Evolutionary conservation across 1,284 basidiomycete species (phyloP), one percentile per base, ranked within the genome.

Genomic region (Cryptococcus depauperatus): DNA sequence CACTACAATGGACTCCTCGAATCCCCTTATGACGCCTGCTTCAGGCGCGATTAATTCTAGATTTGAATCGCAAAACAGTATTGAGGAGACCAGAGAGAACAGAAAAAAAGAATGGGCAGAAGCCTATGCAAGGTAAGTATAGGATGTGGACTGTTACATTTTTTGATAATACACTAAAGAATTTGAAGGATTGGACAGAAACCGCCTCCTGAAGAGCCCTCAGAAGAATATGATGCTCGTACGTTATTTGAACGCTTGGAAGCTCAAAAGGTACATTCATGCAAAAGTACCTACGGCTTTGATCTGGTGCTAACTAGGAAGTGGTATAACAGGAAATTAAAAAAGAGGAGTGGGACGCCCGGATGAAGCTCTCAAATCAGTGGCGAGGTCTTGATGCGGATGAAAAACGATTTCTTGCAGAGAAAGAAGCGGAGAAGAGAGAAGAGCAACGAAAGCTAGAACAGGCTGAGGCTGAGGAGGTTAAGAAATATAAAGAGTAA

Each of bases 261-360:
- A 47, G 29, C 52, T 10, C 56, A 65, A 32, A 68, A 62, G 48
- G 64, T 62, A 32, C 25, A 50, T 33, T 19, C 8, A 34, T 18
- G 23, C 25, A 14, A 10, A 19, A 14, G 18, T 11, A 23, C 27
- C 26, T 6, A 9, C 29, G n/a, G 22, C 35, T 32, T 41, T 23
- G 14, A 14, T 10, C 16, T 19, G 4, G 30, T 14, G 38, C 48
- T 41, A 43, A 40, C 34, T 46, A n/a, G n/a, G n/a, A n/a, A n/a
- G n/a, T n/a, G n/a, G n/a, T 48, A 27, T 16, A 55, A 52, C 55
- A 87, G 85, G 79, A 81, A 60, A 80, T 83, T 54, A 91, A 91
- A 69, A 85, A 89, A 71, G 87, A 91, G 70, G 85, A 90, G 79
- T 92, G 87, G 85, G 89, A 92, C 63, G 84, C 88, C 64, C 85